Conservation (phyloP, 2,329 filamentous ascomycete genomes). For the Aspergillus bombycis region DNA sequence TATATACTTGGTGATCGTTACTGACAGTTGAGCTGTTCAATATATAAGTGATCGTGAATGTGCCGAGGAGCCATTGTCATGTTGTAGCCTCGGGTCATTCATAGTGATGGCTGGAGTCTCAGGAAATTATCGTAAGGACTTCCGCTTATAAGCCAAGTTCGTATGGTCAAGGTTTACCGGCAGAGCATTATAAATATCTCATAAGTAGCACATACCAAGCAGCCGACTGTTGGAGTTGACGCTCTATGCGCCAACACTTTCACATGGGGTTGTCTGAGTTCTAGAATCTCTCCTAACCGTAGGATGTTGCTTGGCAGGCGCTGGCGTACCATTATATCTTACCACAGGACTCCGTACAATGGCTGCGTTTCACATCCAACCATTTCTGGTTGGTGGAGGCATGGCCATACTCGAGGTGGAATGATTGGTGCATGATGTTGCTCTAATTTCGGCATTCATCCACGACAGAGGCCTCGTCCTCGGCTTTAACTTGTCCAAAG, state of each 20-base stretch:
- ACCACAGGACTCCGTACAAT: neutral
- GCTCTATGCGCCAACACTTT: neutral
- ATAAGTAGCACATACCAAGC: too few species aligned
- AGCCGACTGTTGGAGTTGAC: neutral
- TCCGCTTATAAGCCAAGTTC: neutral
- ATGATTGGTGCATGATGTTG: neutral
- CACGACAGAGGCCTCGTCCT: neutral
- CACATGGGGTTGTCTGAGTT: neutral
- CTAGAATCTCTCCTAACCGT: neutral
- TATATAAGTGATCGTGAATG: neutral
- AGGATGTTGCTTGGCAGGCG: neutral
- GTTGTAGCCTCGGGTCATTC: neutral
- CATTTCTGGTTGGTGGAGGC: neutral
- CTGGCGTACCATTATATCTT: neutral
- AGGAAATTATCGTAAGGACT: neutral
- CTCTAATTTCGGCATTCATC: neutral
- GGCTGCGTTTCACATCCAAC: neutral
- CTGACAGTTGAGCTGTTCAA: neutral
- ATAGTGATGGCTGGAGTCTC: neutral
- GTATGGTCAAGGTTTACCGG: neutral
- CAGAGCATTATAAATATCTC: too few species aligned
- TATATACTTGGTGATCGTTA: neutral
- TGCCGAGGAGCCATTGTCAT: neutral
- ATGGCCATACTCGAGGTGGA: neutral
- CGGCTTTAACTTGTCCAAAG: neutral